Evolutionary conservation across 1,139 yeast genomes (phyloP).

Genomic region (Taiozyma sp.): DNA sequence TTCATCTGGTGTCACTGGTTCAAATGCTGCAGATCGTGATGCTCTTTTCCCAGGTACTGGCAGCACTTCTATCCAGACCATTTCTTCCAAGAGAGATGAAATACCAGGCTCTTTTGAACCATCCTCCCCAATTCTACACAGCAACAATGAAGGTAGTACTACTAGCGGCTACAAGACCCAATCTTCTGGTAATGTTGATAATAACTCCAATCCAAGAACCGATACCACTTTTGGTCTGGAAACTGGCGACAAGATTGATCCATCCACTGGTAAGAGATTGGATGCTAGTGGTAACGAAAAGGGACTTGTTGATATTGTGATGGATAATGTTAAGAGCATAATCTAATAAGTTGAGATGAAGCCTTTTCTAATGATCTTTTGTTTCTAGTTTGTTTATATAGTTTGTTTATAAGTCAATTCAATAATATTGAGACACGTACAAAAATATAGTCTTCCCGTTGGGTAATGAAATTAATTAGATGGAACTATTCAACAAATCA

Average conservation of each 20-base stretch:
- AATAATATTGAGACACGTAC: not conserved
- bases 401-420: not conserved
- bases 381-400: not conserved
- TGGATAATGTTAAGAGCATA: constrained; percentile 4
- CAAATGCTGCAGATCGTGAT: not conserved
- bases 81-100: not conserved
- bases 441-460: no score
- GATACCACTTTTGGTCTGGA: not conserved
- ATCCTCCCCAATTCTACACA: not conserved
- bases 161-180: not conserved
- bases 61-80: not conserved
- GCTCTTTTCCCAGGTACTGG: not conserved
- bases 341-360: not conserved
- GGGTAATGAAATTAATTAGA: not conserved
- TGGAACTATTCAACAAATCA: constrained; percentile 3
- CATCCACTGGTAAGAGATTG: not conserved
- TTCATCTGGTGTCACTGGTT: not conserved
- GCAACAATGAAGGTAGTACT: not conserved
- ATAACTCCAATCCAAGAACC: not conserved
- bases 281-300: not conserved
- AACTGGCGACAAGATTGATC: not conserved
- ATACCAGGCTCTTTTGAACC: not conserved
- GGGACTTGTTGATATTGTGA: constrained; percentile 1
- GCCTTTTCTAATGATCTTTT: not conserved
- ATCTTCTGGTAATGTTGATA: not conserved